Conservation (phyloP, 2,329 filamentous ascomycete species). For the Fusarium paranaense region DNA sequence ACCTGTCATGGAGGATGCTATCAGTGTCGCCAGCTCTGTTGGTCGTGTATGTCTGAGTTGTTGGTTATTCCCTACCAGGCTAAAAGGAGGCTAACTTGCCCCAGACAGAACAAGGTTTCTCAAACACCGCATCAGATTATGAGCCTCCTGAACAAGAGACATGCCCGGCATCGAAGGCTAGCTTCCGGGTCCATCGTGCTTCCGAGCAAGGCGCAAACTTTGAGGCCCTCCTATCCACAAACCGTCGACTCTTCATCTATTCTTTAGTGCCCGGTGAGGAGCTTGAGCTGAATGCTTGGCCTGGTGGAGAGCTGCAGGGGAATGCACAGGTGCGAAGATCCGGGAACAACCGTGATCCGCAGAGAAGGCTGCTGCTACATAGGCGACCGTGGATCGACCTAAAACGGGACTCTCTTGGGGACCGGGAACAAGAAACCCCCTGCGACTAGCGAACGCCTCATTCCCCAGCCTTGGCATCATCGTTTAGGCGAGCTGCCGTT, state of each 20-base stretch:
- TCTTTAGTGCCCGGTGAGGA: not conserved
- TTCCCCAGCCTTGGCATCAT: slow-evolving; percentile 4
- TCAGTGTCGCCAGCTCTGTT: not conserved
- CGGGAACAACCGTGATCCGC: not conserved
- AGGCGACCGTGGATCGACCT: slow-evolving; percentile 1
- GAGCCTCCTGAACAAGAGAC: not conserved
- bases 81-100: not conserved
- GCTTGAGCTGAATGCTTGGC: not conserved
- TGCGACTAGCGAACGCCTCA: slow-evolving; percentile 10
- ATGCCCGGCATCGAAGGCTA: not conserved
- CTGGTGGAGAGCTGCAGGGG: not conserved
- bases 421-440: not conserved
- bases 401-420: slow-evolving; percentile 10
- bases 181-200: not conserved
- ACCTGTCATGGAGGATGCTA: not conserved
- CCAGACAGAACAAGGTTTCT: not conserved
- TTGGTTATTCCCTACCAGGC: not conserved
- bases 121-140: not conserved
- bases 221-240: not conserved
- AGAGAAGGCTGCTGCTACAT: not conserved
- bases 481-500: not conserved
- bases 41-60: not conserved
- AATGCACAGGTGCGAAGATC: slow-evolving; percentile 5
- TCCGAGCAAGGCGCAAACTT: slow-evolving; percentile 10
- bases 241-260: not conserved